Conservation (phyloP, 495 filamentous ascomycete genomes). For the Chaetomium tenue region DNA sequence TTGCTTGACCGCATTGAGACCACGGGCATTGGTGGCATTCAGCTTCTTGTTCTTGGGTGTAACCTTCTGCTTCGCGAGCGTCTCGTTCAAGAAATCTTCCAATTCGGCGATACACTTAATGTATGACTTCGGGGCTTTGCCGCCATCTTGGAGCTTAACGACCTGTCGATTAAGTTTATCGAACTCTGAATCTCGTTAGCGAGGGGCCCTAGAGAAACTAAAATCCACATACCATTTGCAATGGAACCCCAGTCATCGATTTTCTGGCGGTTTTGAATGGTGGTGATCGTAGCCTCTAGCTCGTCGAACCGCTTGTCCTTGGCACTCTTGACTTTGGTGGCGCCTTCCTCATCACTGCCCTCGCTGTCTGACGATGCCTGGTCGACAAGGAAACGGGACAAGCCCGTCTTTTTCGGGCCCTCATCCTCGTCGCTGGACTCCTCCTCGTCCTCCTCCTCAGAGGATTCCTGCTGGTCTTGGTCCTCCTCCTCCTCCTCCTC, state of each 20-base stretch:
- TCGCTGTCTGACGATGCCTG: slow-evolving; percentile 69
- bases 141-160: slow-evolving; percentile 69
- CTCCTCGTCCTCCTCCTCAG: slow-evolving; percentile 56
- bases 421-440: slow-evolving; percentile 65
- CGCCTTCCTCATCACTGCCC: slow-evolving; percentile 78
- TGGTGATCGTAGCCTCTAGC: slow-evolving; percentile 79
- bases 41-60: slow-evolving; percentile 98
- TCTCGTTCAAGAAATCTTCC: slow-evolving; percentile 94
- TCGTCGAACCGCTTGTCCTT: slow-evolving; percentile 97
- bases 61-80: slow-evolving; percentile 90
- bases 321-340: slow-evolving; percentile 84
- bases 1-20: slow-evolving; percentile 94
- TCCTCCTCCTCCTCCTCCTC: slow-evolving; percentile 61
- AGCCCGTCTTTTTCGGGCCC: slow-evolving; percentile 61
- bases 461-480: slow-evolving; percentile 50
- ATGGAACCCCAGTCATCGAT: slow-evolving; percentile 97
- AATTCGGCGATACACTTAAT: slow-evolving; percentile 90
- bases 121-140: slow-evolving; percentile 81
- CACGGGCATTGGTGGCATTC: slow-evolving; percentile 92
- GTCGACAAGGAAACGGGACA: slow-evolving; percentile 77
- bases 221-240: slow-evolving; percentile 65
- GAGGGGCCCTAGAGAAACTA: not conserved
- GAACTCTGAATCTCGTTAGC: slow-evolving; percentile 63
- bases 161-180: slow-evolving; percentile 95
- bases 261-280: slow-evolving; percentile 94